Percentiles rank a stretch among this genome's conserved stretches.
Conservation (phyloP, 2,329 filamentous ascomycete genomes). For the Penicillium griseofulvum region DNA sequence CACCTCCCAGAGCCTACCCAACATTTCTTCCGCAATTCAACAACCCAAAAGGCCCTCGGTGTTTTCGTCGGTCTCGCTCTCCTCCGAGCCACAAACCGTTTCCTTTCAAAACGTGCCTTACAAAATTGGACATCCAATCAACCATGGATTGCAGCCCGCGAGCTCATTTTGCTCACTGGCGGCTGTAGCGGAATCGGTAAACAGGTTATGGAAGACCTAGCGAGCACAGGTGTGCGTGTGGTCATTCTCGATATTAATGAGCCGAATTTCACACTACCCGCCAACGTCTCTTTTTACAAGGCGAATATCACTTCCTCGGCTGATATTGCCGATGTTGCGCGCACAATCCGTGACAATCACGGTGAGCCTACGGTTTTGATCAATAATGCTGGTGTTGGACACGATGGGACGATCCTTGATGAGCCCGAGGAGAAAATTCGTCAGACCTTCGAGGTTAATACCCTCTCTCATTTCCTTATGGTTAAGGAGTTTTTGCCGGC, state of each 20-base stretch:
- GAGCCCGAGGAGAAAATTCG: constrained; percentile 45
- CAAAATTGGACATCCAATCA: constrained; percentile 32
- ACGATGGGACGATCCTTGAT: constrained; percentile 49
- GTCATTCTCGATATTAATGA: constrained; percentile 40
- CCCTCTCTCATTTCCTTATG: constrained; percentile 51
- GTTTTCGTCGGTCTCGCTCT: constrained; percentile 25
- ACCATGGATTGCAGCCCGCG: constrained; percentile 27
- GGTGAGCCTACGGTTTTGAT: constrained; percentile 49
- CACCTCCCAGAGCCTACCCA: constrained; percentile 30
- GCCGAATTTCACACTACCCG: constrained; percentile 30
- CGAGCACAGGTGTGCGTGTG: constrained; percentile 29
- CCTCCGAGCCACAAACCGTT: constrained; percentile 29
- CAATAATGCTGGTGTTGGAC: constrained; percentile 52
- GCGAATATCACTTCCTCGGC: constrained; percentile 38
- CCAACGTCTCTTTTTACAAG: constrained; percentile 39
- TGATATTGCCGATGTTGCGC: constrained; percentile 34
- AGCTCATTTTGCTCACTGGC: constrained; percentile 39
- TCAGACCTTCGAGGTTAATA: constrained; percentile 54
- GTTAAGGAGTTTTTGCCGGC: constrained; percentile 53
- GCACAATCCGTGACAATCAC: constrained; percentile 39
- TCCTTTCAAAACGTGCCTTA: constrained; percentile 27
- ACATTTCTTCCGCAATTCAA: constrained; percentile 24
- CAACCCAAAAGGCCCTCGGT: constrained; percentile 29
- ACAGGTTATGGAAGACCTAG: constrained; percentile 35
- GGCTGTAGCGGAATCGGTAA: constrained; percentile 42